Conservation (phyloP, 805 yeast genomes). For the Starmerella tilneyi region DNA sequence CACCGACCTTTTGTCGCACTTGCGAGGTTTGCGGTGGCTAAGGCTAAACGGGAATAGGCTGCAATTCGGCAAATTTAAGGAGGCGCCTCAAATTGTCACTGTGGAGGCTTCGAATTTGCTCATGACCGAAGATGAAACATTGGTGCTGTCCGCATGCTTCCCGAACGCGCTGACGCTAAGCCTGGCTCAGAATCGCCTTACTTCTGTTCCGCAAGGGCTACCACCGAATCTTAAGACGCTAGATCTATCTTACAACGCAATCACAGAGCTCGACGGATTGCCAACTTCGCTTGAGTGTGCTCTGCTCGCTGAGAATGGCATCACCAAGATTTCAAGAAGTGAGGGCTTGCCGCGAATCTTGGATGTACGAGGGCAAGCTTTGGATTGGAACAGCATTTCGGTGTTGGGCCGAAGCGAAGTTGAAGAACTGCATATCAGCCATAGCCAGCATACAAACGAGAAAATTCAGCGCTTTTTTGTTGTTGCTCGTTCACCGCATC, state of each 20-base stretch:
- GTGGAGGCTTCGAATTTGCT: constrained; percentile 35
- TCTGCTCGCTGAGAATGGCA: constrained; percentile 32
- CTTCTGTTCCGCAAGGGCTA: constrained; percentile 27
- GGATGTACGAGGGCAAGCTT: not conserved
- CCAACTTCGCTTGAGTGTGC: not conserved
- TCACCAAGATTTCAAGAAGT: constrained; percentile 19
- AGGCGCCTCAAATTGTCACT: not conserved
- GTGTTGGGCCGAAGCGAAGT: constrained; percentile 38
- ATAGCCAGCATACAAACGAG: constrained; percentile 35
- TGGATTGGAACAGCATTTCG: constrained; percentile 12
- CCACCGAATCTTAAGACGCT: constrained; percentile 24
- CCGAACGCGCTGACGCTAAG: constrained; percentile 16
- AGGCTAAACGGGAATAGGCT: constrained; percentile 40
- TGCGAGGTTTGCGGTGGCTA: constrained; percentile 35
- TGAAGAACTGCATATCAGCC: constrained; percentile 31
- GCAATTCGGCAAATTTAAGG: constrained; percentile 3
- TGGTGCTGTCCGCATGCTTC: constrained; percentile 4
- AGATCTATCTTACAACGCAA: constrained; percentile 34
- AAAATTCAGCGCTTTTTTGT: constrained; percentile 29
- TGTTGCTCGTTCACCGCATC: constrained; percentile 38
- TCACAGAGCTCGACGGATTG: constrained; percentile 18
- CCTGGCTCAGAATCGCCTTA: constrained; percentile 33
- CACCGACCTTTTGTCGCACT: constrained; percentile 30
- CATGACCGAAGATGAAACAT: not conserved
- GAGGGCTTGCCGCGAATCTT: not conserved